Base-by-base conservation (phyloP, 257 asterid genomes). In the Knoxia roxburghii region DNA sequence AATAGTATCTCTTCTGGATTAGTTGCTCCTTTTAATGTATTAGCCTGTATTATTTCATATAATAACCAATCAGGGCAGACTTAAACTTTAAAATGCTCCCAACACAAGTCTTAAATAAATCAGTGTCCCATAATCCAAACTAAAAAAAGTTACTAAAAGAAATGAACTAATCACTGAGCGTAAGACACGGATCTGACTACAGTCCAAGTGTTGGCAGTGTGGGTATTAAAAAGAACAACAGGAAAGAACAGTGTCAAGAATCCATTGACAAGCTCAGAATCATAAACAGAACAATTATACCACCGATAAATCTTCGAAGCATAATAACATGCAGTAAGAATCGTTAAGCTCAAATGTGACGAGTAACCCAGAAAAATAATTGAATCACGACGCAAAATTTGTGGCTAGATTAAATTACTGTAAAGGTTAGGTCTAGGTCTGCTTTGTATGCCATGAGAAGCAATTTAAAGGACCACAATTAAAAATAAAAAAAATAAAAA, bases 371-470 rank as follows among this genome's bases (percentile, higher is more conserved):
- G 51, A 21, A 37, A 11, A 61, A 21, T 12, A 37, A 20, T 37
- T 29, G 40, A 52, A 30, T 64, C 12, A 24, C 27, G 17, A 63
- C 54, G 18, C 29, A 8, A 49, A 73, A 71, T 67, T 26, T 21
- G 20, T 20, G 10, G 33, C 23, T 27, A 13, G 21, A 61, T 39
- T 41, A 1, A 39, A 39, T 27, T 24, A 39, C n/a, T 21, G 13
- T 5, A 77, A 67, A 78, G 74, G 75, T 63, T 56, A 78, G 79
- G 80, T 78, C n/a, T 48, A 84, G 86, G 83, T 80, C 81, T 78
- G 85, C 68, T 61, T 4, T 50, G 35, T n/a, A 55, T 70, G 61
- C 59, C 59, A 69, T 56, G 39, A 64, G 63, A 37, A 58, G 75
- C 61, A 68, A 73, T 24, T 5, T 50, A 37, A 46, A 77, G 88